Base-by-base conservation (phyloP, 345 rosid genomes). In the Aquilaria sinensis region DNA sequence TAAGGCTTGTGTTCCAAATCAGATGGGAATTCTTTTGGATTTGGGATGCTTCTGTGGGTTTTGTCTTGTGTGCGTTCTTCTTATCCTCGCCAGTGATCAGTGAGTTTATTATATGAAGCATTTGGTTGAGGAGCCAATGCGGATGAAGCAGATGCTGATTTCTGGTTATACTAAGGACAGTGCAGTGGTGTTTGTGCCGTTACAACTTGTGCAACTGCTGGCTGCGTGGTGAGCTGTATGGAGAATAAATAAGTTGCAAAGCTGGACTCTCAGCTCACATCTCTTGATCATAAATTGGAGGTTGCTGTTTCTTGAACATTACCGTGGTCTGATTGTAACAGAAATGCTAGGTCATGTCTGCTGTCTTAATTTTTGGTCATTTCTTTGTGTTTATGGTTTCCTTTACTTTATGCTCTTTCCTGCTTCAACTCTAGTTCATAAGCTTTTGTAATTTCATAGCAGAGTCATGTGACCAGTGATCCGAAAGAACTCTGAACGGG, bases 131-230 rank as follows among this genome's bases (percentile, higher is more conserved):
- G 68, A 86, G 66, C 98, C 96, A 0, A 63, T 83, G 30, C 72
- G 73, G 30, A 68, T 83, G 8, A 81, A 67, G 79, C 81, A 88
- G 58, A 69, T 32, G 0, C 74, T 93, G 85, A 81, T 74, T 74
- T 90, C 90, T 50, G 92, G 83, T 72, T 86, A 73, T 53, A 75
- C 84, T 0, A 68, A 76, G 72, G 71, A 61, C 57, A 77, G 85
- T 68, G 97, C 98, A 0, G 92, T 79, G 47, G 86, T 96, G 0
- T 85, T 52, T 68, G 78, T 88, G 68, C 84, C 95, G 31, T 93
- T 67, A 69, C 67, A 14, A 80, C 90, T 2, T 83, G 97, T 72
- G 73, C 53, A 56, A 75, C 75, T 55, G 74, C 59, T 57, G 74
- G 53, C 10, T 85, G 85, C 62, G 85, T 66, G 55, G 66, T 54